A percentile compares a stretch with the other conserved stretches of the same genome.
phyloP scores from a whole-genome alignment of 2,329 filamentous ascomycete species.

The Cladophialophora immunda region DNA sequence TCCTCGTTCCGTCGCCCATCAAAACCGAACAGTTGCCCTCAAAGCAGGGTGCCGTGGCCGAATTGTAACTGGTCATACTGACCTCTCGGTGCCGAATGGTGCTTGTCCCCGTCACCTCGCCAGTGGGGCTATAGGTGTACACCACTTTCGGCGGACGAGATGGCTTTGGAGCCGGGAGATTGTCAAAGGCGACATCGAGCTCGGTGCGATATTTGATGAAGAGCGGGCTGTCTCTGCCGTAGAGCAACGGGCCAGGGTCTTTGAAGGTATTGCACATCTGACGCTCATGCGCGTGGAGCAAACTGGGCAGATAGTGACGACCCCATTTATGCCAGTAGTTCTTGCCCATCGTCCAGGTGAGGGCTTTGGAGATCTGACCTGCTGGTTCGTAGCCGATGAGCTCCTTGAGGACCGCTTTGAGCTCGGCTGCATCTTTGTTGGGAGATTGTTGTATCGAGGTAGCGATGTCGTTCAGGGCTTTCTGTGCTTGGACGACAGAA shows the following conservation, averaged over 20 bases:
- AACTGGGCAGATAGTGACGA: conserved; percentile 64
- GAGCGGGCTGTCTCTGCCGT: conserved; percentile 60
- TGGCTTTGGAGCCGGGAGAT: conserved; percentile 43
- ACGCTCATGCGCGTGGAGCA: conserved; percentile 64
- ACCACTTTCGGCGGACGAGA: conserved; percentile 32
- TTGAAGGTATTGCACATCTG: conserved; percentile 71
- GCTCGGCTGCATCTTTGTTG: conserved; percentile 9
- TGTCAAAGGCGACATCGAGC: conserved; percentile 57
- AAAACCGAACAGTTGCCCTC: conserved; percentile 58
- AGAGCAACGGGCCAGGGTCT: conserved; percentile 65
- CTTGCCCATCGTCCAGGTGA: conserved; percentile 15
- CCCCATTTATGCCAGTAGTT: conserved; percentile 63
- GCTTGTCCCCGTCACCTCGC: conserved; percentile 13
- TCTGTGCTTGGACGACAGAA: conserved; percentile 15
- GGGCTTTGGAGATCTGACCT: conserved; percentile 36
- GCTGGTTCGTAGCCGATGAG: conserved; percentile 54
- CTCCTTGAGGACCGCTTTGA: conserved; percentile 57
- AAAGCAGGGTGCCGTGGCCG: conserved; percentile 60
- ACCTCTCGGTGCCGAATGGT: conserved; percentile 31
- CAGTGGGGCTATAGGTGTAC: conserved; percentile 9
- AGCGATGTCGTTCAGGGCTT: conserved; percentile 14
- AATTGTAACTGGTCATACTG: conserved; percentile 58
- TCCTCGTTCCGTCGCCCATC: conserved; percentile 52
- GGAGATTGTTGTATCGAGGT: conserved; percentile 19
- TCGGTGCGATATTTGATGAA: conserved; percentile 61